A percentile compares a stretch with the other conserved stretches of the same genome.
These are phyloP conservation scores for Dactylella cylindrospora DNA, from an alignment of 2,329 filamentous ascomycete genomes.

Conservation along the genomic window DNA sequence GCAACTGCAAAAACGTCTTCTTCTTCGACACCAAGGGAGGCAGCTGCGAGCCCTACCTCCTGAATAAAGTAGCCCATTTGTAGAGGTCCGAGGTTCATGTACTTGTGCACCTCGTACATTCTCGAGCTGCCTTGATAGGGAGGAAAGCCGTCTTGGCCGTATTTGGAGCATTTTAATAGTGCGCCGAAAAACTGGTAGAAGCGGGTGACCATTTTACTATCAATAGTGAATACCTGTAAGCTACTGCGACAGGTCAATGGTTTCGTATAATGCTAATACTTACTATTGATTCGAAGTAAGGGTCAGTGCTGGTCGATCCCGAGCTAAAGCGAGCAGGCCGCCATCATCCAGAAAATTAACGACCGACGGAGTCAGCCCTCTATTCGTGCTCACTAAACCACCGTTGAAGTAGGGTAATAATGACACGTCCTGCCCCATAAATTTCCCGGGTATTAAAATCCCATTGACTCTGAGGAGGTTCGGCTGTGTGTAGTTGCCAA, in stretches of 20 bases:
- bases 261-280: conserved; percentile 45
- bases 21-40: conserved; percentile 62
- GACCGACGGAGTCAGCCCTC: conserved; percentile 53
- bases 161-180: conserved; percentile 60
- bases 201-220: conserved; percentile 62
- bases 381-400: conserved; percentile 59
- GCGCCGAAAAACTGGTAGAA: conserved; percentile 65
- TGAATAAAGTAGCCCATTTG: conserved; percentile 63
- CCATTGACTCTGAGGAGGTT: conserved; percentile 60
- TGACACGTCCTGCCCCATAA: conserved; percentile 59
- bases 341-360: conserved; percentile 66
- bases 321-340: conserved; percentile 59
- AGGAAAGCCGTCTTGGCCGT: conserved; percentile 58
- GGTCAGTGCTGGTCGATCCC: conserved; percentile 60
- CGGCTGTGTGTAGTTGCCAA: conserved; percentile 60
- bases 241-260: no score
- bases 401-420: conserved; percentile 65
- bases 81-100: conserved; percentile 60
- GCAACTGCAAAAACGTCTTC: conserved; percentile 59
- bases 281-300: conserved; percentile 61
- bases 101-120: conserved; percentile 62
- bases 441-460: conserved; percentile 59
- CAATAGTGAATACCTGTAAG: conserved; percentile 9
- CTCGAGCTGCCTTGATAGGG: conserved; percentile 56
- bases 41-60: conserved; percentile 61